A percentile compares a stretch with the other conserved stretches of the same genome.
phyloP scores from a whole-genome alignment of 768 basidiomycete genomes.

The Hemileccinum rubropunctum region DNA sequence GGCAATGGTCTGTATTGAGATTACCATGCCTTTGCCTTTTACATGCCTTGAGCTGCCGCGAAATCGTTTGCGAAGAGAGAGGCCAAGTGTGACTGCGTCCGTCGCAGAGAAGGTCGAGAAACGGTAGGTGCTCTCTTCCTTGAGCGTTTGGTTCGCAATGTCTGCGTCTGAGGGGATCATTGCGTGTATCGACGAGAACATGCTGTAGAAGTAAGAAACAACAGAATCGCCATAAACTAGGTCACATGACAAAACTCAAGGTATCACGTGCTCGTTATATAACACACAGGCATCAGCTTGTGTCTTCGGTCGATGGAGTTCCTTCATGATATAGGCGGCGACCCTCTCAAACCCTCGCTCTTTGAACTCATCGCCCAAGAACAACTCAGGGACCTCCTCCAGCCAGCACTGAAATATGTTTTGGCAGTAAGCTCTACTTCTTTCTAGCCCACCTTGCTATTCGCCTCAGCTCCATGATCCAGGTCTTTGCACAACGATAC shows the following conservation, averaged over 20 bases:
- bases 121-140: constrained; percentile 67
- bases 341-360: constrained; percentile 74
- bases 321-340: constrained; percentile 72
- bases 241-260: constrained; percentile 30
- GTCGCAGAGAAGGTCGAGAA: constrained; percentile 72
- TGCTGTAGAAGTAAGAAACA: constrained; percentile 25
- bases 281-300: no score
- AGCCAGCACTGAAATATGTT: constrained; percentile 93
- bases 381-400: constrained; percentile 86
- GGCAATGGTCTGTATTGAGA: constrained; percentile 75
- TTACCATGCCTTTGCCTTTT: constrained; percentile 78
- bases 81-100: constrained; percentile 77
- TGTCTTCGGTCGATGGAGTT: constrained; percentile 67
- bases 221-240: not conserved
- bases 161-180: constrained; percentile 70
- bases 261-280: constrained; percentile 17
- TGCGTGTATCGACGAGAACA: constrained; percentile 64
- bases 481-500: constrained; percentile 95
- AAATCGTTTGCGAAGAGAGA: constrained; percentile 83
- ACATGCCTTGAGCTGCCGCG: constrained; percentile 65
- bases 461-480: constrained; percentile 1
- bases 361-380: constrained; percentile 95
- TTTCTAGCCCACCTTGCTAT: not conserved
- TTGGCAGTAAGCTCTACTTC: constrained; percentile 67
- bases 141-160: constrained; percentile 65